Evolutionary conservation across 129 eudicot genomes (phyloP).

Genomic region (Deinandra increscens): DNA sequence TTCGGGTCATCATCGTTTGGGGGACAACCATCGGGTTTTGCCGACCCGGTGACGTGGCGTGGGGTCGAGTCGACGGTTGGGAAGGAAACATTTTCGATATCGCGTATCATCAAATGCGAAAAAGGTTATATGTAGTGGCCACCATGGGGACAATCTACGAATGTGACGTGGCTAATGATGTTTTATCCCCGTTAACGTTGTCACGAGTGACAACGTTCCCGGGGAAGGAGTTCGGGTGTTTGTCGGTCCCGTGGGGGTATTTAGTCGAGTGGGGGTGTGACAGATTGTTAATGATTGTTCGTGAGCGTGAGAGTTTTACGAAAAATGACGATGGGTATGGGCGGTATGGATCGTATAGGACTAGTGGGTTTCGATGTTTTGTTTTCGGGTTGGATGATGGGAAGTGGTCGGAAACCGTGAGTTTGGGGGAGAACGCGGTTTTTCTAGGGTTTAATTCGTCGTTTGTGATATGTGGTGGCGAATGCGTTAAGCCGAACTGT

Average conservation of each 20-base stretch:
- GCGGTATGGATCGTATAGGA: constrained; percentile 26
- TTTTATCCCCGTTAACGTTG: background rate
- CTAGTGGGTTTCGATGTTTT: constrained; percentile 17
- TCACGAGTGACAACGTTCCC: constrained; percentile 16
- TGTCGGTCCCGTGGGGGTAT: background rate
- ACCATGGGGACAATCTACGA: constrained; percentile 26
- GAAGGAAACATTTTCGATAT: constrained; percentile 25
- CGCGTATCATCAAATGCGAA: constrained; percentile 13
- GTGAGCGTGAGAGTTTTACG: constrained; percentile 15
- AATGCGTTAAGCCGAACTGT: constrained; percentile 18
- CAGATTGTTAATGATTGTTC: constrained; percentile 27
- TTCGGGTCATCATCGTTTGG: constrained; percentile 33
- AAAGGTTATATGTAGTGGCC: constrained; percentile 18
- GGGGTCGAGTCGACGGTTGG: constrained; percentile 19
- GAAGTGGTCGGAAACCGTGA: constrained; percentile 13
- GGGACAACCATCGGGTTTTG: constrained; percentile 27
- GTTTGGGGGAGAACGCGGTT: constrained; percentile 24
- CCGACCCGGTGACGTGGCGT: constrained; percentile 14
- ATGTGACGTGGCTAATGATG: constrained; percentile 15
- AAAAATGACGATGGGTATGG: constrained; percentile 11
- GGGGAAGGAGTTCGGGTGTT: constrained; percentile 4
- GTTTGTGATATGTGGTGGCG: constrained; percentile 12
- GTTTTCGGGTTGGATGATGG: constrained; percentile 21
- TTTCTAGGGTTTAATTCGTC: constrained; percentile 33
- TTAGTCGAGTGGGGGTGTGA: constrained; percentile 26